These are phyloP conservation scores for Ceratobasidium sp. DNA, from an alignment of 1,284 basidiomycete species.

Conservation along the genomic window DNA sequence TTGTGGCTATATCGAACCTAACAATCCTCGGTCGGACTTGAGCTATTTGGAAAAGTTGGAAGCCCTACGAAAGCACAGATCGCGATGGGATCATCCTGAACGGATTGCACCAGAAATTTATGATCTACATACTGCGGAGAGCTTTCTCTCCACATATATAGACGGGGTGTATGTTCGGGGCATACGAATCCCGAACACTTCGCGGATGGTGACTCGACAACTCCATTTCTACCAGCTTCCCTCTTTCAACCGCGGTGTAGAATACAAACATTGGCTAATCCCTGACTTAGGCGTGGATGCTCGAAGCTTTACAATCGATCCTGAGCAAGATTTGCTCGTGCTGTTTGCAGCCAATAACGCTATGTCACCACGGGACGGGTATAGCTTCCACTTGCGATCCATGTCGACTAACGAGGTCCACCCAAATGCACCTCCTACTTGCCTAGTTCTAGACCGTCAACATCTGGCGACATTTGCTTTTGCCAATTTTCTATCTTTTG, in stretches of 20 bases:
- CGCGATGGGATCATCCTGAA: conserved; percentile 6
- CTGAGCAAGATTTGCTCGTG: background rate
- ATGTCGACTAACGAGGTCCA: conserved; percentile 26
- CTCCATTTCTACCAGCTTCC: conserved; percentile 3
- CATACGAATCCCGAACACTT: background rate
- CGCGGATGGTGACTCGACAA: background rate
- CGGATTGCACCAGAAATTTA: background rate
- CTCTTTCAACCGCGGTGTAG: background rate
- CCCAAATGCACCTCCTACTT: conserved; percentile 1
- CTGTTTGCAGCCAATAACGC: background rate
- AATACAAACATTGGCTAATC: background rate
- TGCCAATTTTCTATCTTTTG: no score
- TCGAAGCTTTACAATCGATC: background rate
- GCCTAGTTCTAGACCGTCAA: background rate
- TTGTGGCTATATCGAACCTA: conserved; percentile 20
- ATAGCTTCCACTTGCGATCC: conserved; percentile 17
- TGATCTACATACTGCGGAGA: background rate
- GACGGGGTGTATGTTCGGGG: conserved; percentile 25
- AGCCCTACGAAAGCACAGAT: background rate
- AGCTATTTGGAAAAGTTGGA: conserved; percentile 15
- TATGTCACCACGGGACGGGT: background rate
- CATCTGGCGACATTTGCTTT: background rate
- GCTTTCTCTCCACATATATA: conserved; percentile 17
- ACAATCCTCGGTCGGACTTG: conserved; percentile 1
- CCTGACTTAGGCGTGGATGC: background rate